Conservation (phyloP, 129 eudicot genomes). For the Smallanthus sonchifolius region DNA sequence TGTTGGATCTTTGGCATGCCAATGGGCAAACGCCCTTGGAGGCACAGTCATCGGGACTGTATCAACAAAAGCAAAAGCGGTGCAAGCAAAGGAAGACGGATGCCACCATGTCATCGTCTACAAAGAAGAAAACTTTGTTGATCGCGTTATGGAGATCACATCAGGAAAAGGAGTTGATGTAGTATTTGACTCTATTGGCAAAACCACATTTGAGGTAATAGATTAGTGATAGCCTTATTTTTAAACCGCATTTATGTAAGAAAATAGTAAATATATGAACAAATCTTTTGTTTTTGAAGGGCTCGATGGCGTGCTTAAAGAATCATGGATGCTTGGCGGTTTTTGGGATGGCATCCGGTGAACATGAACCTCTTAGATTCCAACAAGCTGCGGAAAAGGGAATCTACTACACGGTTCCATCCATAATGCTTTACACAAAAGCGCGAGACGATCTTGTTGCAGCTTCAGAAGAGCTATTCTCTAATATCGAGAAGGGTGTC, state of each 20-base stretch:
- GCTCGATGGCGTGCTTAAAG: slow-evolving; percentile 50
- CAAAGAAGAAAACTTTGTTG: slow-evolving; percentile 57
- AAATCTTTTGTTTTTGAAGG: slow-evolving; percentile 28
- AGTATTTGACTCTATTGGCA: slow-evolving; percentile 62
- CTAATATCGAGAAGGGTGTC: slow-evolving; percentile 39
- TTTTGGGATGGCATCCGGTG: slow-evolving; percentile 49
- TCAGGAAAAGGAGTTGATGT: slow-evolving; percentile 57
- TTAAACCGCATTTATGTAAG: no score
- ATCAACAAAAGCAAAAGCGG: slow-evolving; percentile 49
- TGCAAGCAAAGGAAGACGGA: slow-evolving; percentile 62
- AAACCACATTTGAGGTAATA: slow-evolving; percentile 49
- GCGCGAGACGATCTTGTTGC: slow-evolving; percentile 41
- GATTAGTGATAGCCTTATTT: no score
- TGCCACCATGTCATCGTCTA: slow-evolving; percentile 57
- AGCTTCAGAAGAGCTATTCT: slow-evolving; percentile 45
- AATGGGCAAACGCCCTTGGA: slow-evolving; percentile 60
- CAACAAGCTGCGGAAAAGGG: slow-evolving; percentile 26
- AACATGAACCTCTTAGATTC: slow-evolving; percentile 35
- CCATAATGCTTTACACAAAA: slow-evolving; percentile 39
- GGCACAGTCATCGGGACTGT: slow-evolving; percentile 66
- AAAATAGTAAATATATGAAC: background rate
- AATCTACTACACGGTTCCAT: slow-evolving; percentile 43
- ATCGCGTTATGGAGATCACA: slow-evolving; percentile 56
- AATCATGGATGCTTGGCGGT: slow-evolving; percentile 46
- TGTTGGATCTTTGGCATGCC: slow-evolving; percentile 55